These are phyloP conservation scores for Calonectria naviculata DNA, from an alignment of 2,329 filamentous ascomycete genomes.

Conservation along the genomic window DNA sequence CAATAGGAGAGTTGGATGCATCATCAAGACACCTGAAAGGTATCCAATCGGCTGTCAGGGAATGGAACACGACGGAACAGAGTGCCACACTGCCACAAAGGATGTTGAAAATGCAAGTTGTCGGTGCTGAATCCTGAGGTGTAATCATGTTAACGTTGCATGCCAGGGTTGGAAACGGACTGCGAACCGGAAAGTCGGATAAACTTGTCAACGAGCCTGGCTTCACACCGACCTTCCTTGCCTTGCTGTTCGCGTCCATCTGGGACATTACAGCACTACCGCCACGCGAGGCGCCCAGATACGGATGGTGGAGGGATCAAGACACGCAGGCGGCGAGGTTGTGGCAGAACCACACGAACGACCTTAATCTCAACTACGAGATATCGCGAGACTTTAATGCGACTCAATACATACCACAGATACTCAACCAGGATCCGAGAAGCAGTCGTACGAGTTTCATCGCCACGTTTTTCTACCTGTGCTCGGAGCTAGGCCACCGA, in stretches of 20 bases:
- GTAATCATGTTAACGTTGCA: conserved; percentile 21
- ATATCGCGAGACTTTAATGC: conserved; percentile 48
- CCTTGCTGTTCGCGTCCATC: conserved; percentile 56
- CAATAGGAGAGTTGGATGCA: conserved; percentile 55
- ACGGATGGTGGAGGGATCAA: conserved; percentile 50
- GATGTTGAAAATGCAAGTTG: conserved; percentile 54
- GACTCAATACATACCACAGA: conserved; percentile 46
- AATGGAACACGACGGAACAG: conserved; percentile 32
- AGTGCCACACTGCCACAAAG: conserved; percentile 51
- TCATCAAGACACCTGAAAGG: conserved; percentile 56
- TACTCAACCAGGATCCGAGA: conserved; percentile 48
- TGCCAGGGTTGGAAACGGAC: conserved; percentile 52
- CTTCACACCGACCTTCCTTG: conserved; percentile 58
- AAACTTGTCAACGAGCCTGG: conserved; percentile 53
- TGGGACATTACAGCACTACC: conserved; percentile 51
- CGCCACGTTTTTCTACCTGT: conserved; percentile 59
- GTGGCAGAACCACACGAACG: conserved; percentile 50
- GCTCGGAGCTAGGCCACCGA: conserved; percentile 55
- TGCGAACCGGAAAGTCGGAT: conserved; percentile 52
- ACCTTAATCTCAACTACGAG: conserved; percentile 50
- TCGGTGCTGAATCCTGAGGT: neutral
- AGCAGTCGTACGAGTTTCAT: conserved; percentile 58
- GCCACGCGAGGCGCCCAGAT: conserved; percentile 47
- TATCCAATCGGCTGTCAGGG: conserved; percentile 44
- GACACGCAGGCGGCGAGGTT: conserved; percentile 49